Conservation (phyloP, 345 rosid species). For the Trapa incisa region DNA sequence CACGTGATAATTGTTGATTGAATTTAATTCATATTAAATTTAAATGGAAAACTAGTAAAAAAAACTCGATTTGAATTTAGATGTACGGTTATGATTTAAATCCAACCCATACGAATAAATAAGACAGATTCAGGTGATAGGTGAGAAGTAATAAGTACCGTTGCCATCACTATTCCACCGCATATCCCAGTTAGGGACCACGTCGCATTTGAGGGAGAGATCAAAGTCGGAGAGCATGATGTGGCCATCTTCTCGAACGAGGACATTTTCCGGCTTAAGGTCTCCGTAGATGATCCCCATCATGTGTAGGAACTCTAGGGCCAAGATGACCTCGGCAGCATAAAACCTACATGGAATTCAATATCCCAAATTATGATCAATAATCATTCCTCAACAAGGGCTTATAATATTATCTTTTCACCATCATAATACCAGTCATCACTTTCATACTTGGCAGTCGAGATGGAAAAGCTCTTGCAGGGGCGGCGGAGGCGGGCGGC, state of each 20-base stretch:
- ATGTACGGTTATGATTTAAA: too few relatives aligned
- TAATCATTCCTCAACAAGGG: too few relatives aligned
- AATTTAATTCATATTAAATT: too few relatives aligned
- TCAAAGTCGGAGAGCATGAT: conserved; percentile 73
- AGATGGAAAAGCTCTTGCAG: conserved; percentile 45
- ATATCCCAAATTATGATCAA: background rate
- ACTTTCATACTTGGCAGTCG: conserved; percentile 55
- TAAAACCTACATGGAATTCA: conserved; percentile 37
- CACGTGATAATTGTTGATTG: too few relatives aligned
- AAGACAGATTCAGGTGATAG: too few relatives aligned
- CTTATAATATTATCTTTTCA: too few relatives aligned
- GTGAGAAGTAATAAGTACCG: too few relatives aligned
- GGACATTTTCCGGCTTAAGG: conserved; percentile 59
- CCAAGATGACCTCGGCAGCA: conserved; percentile 55
- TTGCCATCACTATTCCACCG: too few relatives aligned
- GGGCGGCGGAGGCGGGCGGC: conserved; percentile 70
- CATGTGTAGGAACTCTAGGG: conserved; percentile 67
- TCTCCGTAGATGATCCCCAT: conserved; percentile 71
- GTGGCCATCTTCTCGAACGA: conserved; percentile 10
- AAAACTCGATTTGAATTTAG: too few relatives aligned
- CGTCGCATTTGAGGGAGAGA: conserved; percentile 75
- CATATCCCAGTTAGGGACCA: conserved; percentile 29
- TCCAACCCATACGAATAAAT: too few relatives aligned
- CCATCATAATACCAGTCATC: too few relatives aligned
- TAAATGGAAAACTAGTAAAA: too few relatives aligned